phyloP scores from a whole-genome alignment of 306 rosid species.

The Cucurbita argyrosperma region DNA sequence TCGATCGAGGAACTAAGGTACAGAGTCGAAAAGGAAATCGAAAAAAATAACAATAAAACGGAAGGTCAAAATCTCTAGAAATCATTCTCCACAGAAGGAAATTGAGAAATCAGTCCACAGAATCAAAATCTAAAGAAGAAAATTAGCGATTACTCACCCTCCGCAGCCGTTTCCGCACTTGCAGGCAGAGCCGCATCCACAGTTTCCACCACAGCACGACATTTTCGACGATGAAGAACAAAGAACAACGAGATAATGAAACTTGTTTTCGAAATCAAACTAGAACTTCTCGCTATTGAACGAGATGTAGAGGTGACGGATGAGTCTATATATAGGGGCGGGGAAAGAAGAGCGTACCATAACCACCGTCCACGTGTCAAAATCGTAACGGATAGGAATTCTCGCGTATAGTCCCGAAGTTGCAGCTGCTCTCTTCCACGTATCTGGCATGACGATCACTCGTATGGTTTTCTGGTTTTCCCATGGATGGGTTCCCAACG shows the following conservation, averaged over 20 bases:
- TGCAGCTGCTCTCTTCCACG: neutral
- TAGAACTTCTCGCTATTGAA: neutral
- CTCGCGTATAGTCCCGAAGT: neutral
- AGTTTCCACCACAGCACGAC: constrained; percentile 14
- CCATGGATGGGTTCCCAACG: neutral
- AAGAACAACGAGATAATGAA: neutral
- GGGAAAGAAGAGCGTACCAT: neutral
- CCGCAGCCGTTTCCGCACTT: constrained; percentile 10
- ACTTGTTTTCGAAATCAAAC: neutral
- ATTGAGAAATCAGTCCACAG: neutral
- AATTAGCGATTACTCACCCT: neutral
- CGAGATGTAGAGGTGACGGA: neutral
- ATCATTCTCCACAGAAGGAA: neutral
- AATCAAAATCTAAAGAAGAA: neutral
- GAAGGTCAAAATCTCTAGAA: neutral
- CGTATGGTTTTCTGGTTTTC: neutral
- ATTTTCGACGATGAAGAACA: neutral
- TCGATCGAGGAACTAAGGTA: neutral
- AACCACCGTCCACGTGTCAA: constrained; percentile 1
- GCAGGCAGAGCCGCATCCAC: constrained; percentile 6
- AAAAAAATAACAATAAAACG: neutral
- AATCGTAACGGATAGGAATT: neutral
- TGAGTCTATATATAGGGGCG: neutral
- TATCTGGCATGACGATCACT: neutral
- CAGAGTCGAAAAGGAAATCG: neutral